A percentile compares a stretch with the other conserved stretches of the same genome.
Evolutionary conservation across 1,139 yeast species (phyloP).

Genomic region (Yamadazyma trypodendri): DNA sequence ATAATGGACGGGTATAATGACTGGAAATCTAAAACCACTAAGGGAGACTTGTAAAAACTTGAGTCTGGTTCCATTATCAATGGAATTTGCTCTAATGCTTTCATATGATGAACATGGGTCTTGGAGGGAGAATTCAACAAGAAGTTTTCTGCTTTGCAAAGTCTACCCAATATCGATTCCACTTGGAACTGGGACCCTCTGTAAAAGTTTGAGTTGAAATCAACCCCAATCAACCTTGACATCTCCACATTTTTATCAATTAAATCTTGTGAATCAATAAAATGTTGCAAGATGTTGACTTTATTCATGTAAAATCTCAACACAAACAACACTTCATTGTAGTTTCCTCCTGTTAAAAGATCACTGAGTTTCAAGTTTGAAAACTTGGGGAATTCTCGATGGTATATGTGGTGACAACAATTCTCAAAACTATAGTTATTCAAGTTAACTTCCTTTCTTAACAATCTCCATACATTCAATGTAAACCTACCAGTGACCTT

Average conservation of each 20-base stretch:
- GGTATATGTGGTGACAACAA: constrained; percentile 65
- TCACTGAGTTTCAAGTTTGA: constrained; percentile 48
- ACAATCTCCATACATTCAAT: constrained; percentile 78
- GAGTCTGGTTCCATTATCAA: constrained; percentile 90
- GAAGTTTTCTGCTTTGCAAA: constrained; percentile 74
- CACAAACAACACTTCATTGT: constrained; percentile 33
- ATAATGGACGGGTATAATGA: constrained; percentile 90
- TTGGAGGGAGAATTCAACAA: constrained; percentile 78
- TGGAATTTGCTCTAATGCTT: constrained; percentile 84
- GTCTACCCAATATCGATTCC: constrained; percentile 73
- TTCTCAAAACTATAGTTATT: constrained; percentile 76
- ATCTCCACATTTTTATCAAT: constrained; percentile 76
- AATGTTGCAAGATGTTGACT: constrained; percentile 42
- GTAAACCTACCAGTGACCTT: constrained; percentile 76
- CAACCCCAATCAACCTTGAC: constrained; percentile 84
- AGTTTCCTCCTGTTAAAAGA: constrained; percentile 41
- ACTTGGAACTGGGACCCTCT: constrained; percentile 94
- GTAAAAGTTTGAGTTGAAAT: constrained; percentile 80
- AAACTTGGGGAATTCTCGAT: constrained; percentile 65
- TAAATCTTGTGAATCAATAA: constrained; percentile 64
- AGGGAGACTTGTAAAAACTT: constrained; percentile 81
- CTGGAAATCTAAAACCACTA: constrained; percentile 88
- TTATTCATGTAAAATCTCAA: constrained; percentile 54
- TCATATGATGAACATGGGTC: constrained; percentile 78
- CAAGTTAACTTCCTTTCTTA: constrained; percentile 62